Evolutionary conservation across 257 asterid genomes (phyloP).

Genomic region (Galeopsis tetrahit): DNA sequence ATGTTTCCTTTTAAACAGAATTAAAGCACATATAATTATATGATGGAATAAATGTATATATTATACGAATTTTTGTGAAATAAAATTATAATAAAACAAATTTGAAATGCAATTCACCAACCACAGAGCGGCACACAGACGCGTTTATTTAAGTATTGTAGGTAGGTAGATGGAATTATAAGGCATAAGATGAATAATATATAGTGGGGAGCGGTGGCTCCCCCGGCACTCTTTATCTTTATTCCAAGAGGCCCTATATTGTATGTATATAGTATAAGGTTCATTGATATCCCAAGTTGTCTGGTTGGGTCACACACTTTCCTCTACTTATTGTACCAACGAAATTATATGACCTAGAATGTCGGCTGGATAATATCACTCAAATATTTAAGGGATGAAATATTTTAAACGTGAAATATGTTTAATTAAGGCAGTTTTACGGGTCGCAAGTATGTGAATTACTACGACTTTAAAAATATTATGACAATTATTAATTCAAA

Average conservation of each 20-base stretch:
- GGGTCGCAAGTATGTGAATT: too few relatives aligned
- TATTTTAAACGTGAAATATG: too few relatives aligned
- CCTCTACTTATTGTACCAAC: conserved; percentile 20
- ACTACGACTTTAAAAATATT: too few relatives aligned
- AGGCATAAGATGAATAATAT: neutral
- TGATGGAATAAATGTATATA: too few relatives aligned
- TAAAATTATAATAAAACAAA: neutral
- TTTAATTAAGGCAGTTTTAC: too few relatives aligned
- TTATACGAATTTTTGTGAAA: too few relatives aligned
- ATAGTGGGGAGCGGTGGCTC: conserved; percentile 8
- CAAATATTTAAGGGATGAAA: too few relatives aligned
- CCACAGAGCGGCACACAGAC: neutral
- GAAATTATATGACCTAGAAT: neutral
- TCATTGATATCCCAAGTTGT: conserved; percentile 3
- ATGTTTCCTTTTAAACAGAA: too few relatives aligned
- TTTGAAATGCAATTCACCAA: conserved; percentile 18
- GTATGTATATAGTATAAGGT: neutral
- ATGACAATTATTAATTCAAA: too few relatives aligned
- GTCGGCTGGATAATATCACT: too few relatives aligned
- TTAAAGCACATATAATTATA: too few relatives aligned
- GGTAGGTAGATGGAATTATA: conserved; percentile 16
- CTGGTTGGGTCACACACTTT: neutral
- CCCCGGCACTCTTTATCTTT: neutral
- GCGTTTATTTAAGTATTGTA: neutral
- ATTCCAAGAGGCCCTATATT: conserved; percentile 1